These are phyloP conservation scores for Metarhizium robertsii DNA, from an alignment of 2,329 filamentous ascomycete genomes.

Conservation along the genomic window DNA sequence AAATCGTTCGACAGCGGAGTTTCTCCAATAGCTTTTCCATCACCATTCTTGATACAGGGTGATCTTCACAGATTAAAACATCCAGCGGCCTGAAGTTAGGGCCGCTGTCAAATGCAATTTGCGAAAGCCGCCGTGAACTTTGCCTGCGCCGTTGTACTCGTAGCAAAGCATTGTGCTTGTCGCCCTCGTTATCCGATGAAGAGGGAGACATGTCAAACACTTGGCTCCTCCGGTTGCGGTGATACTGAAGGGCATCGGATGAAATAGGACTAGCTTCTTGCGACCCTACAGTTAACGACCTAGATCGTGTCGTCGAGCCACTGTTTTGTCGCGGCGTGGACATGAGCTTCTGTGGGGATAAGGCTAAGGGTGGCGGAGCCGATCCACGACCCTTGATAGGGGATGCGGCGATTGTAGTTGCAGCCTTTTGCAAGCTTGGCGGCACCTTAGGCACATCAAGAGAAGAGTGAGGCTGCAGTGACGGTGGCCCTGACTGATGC, in stretches of 20 bases:
- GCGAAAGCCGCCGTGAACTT: constrained; percentile 87
- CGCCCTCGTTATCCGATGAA: constrained; percentile 93
- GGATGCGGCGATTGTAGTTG: constrained; percentile 43
- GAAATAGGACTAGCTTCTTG: constrained; percentile 77
- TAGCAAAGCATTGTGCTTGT: constrained; percentile 80
- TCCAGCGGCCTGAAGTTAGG: constrained; percentile 86
- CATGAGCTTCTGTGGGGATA: constrained; percentile 55
- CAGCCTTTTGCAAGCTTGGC: constrained; percentile 50
- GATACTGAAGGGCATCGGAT: constrained; percentile 60
- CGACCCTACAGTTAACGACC: constrained; percentile 88
- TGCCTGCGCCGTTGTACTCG: constrained; percentile 91
- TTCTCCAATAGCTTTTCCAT: constrained; percentile 98
- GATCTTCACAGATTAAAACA: constrained; percentile 93
- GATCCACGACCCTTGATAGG: constrained; percentile 46
- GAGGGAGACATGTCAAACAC: constrained; percentile 95
- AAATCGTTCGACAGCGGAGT: constrained; percentile 86
- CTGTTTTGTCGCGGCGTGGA: constrained; percentile 52
- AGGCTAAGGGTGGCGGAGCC: constrained; percentile 40
- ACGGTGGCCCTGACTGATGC: constrained; percentile 57
- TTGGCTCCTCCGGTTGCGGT: constrained; percentile 87
- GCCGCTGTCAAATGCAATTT: constrained; percentile 75
- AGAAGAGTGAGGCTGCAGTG: constrained; percentile 59
- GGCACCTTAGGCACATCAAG: constrained; percentile 62
- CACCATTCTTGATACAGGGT: constrained; percentile 93
- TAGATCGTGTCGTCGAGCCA: constrained; percentile 57